Evolutionary conservation across 192 early-diverging fungal genomes (phyloP), one percentile per base, ranked within the genome.

Genomic region (Cladochytrium replicatum): DNA sequence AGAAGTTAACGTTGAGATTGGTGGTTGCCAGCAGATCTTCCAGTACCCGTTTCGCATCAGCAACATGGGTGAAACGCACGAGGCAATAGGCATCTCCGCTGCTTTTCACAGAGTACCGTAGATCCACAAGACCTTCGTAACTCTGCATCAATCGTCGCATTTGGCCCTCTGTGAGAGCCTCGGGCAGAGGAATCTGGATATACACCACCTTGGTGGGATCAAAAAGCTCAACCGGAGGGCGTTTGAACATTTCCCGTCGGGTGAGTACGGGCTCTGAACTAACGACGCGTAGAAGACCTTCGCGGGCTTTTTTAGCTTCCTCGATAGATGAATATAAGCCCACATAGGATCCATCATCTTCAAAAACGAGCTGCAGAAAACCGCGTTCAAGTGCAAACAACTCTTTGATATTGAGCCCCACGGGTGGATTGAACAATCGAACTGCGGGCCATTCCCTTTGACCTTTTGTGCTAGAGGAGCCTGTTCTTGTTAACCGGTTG

Each of bases 101-200:
- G 9, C n/a, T 24, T 26, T 38, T 48, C 1, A 37, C 27, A 8
- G 50, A 9, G 1, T 21, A n/a, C 40, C 28, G 37, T 32, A 57
- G 50, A 26, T 52, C 34, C 6, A 40, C 47, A 52, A 57, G 50
- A n/a, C 55, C 55, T 8, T 2, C 21, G 28, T 57, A 57, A 15
- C 7, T 11, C 13, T 23, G 19, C 19, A 57, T 19, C 15, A 51
- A 17, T 9, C 55, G 45, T 41, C 40, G 48, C 19, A 38, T 25
- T 27, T 57, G 55, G 15, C 55, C 55, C 24, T 57, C 55, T 1
- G 55, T 57, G 0, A 57, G 34, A 19, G 32, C 9, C n/a, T n/a
- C n/a, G n/a, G n/a, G n/a, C 21, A 47, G 19, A 15, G 31, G 7
- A 6, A 48, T 19, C 28, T 25, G 7, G 17, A 57, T 29, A 47